These are phyloP conservation scores for Pelargonium citronellum DNA, from an alignment of 441 rosid genomes.

Conservation along the genomic window DNA sequence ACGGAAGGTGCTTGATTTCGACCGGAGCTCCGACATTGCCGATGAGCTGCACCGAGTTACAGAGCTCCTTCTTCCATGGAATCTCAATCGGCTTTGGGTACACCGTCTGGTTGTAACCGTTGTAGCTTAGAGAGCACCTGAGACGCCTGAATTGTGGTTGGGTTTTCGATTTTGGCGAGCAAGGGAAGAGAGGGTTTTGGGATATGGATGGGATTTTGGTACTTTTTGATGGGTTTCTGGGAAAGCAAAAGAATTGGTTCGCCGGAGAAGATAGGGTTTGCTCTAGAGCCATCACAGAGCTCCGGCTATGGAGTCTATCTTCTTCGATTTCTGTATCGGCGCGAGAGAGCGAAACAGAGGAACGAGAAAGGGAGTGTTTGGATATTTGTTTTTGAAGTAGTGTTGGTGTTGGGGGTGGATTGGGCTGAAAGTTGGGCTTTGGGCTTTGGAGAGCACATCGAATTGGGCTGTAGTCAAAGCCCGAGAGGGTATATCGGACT, in stretches of 20 bases:
- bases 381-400: no score
- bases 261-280: constrained; percentile 18
- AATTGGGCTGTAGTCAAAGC: no score
- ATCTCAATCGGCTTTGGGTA: constrained; percentile 42
- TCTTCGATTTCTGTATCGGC: neutral
- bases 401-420: no score
- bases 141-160: neutral
- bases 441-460: no score
- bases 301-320: neutral
- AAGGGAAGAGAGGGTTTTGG: constrained; percentile 8
- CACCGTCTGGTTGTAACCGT: constrained; percentile 22
- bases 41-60: neutral
- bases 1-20: neutral
- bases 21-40: neutral
- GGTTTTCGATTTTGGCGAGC: neutral
- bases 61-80: constrained; percentile 35
- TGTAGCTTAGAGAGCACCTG: constrained; percentile 34
- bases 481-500: no score
- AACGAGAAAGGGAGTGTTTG: neutral
- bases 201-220: neutral
- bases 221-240: constrained; percentile 10
- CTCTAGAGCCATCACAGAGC: constrained; percentile 28
- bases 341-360: neutral
- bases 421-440: no score
- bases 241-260: constrained; percentile 13